phyloP scores from a whole-genome alignment of 108 stramenopile genomes.

The Cyclotella atomus region DNA sequence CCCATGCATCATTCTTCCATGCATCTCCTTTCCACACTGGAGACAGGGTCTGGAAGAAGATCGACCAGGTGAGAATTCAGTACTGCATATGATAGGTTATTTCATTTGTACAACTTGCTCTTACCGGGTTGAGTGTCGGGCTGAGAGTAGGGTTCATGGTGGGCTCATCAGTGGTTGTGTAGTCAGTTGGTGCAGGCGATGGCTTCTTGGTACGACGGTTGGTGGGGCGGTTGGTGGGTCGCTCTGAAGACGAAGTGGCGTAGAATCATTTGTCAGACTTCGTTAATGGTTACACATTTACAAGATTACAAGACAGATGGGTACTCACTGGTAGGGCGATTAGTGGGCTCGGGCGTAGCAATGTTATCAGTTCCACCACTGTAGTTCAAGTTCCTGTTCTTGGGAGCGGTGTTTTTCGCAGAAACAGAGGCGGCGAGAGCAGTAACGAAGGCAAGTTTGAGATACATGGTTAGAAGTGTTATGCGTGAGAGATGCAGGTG shows the following conservation, averaged over 20 bases:
- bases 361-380: neutral
- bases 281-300: too few relatives aligned
- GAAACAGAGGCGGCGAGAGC: neutral
- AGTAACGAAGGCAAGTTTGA: neutral
- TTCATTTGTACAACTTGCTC: neutral
- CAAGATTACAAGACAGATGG: too few relatives aligned
- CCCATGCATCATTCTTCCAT: neutral
- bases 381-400: neutral
- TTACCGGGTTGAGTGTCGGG: neutral
- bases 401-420: neutral
- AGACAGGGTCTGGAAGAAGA: neutral
- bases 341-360: neutral
- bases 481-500: neutral
- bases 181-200: neutral
- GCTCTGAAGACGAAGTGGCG: too few relatives aligned
- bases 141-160: neutral
- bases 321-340: neutral
- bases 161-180: neutral
- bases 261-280: too few relatives aligned
- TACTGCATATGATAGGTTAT: neutral
- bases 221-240: neutral
- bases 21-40: neutral
- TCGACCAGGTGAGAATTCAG: neutral
- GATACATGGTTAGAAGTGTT: neutral
- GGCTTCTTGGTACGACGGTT: neutral